phyloP scores from a whole-genome alignment of 2,329 filamentous ascomycete genomes.

The Alternaria alternata region DNA sequence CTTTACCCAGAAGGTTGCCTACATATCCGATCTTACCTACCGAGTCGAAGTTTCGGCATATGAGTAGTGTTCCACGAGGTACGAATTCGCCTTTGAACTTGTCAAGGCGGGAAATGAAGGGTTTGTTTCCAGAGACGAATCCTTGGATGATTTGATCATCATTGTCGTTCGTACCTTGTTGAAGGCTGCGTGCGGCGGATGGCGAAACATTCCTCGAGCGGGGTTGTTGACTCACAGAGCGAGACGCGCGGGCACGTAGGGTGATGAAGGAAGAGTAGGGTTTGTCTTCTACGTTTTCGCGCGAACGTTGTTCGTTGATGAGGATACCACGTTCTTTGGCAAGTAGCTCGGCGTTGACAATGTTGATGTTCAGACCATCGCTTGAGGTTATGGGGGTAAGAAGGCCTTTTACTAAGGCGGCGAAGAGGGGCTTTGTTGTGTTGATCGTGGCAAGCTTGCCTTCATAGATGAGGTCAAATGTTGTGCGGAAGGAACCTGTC shows the following conservation, averaged over 20 bases:
- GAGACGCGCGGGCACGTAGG: constrained; percentile 63
- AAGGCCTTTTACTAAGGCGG: constrained; percentile 79
- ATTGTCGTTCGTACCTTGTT: constrained; percentile 9
- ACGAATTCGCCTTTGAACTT: constrained; percentile 77
- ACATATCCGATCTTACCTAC: constrained; percentile 85
- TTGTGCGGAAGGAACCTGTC: constrained; percentile 63
- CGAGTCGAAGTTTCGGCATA: constrained; percentile 81
- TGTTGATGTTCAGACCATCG: constrained; percentile 76
- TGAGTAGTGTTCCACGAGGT: constrained; percentile 76
- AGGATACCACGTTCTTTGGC: constrained; percentile 80
- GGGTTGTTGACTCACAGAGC: constrained; percentile 41
- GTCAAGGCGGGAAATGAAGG: constrained; percentile 76
- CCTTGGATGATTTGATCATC: constrained; percentile 68
- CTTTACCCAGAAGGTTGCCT: constrained; percentile 72
- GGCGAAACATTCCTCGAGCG: constrained; percentile 41
- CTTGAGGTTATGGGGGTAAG: constrained; percentile 72
- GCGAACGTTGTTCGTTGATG: constrained; percentile 75
- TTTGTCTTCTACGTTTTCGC: constrained; percentile 66
- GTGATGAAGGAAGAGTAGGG: constrained; percentile 77
- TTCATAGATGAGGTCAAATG: constrained; percentile 80
- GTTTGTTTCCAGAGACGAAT: constrained; percentile 69
- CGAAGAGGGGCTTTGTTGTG: constrained; percentile 81
- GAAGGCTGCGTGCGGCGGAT: constrained; percentile 28
- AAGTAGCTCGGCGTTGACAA: constrained; percentile 80
- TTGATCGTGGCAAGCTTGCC: constrained; percentile 74